These are phyloP conservation scores for Potentilla sterilis DNA, from an alignment of 306 rosid genomes.

Conservation along the genomic window DNA sequence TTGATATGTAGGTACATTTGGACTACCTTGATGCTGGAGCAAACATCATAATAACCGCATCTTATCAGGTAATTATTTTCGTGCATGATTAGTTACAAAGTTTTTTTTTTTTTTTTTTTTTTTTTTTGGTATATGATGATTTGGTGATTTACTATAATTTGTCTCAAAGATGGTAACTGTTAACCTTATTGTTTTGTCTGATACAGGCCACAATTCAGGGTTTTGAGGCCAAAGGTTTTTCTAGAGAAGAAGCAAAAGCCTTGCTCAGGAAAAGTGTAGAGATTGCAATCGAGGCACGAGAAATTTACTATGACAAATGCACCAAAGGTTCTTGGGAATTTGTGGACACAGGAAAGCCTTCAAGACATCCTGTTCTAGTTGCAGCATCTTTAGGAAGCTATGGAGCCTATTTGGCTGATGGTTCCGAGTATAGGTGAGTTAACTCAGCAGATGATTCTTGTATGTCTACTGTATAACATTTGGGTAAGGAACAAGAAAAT, in stretches of 20 bases:
- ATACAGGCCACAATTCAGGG: slow-evolving; percentile 86
- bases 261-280: slow-evolving; percentile 75
- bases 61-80: slow-evolving; percentile 71
- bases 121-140: neutral
- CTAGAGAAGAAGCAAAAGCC: slow-evolving; percentile 59
- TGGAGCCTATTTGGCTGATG: slow-evolving; percentile 83
- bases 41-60: slow-evolving; percentile 72
- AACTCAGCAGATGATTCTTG: neutral
- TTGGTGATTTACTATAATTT: neutral
- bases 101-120: no score
- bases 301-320: slow-evolving; percentile 56
- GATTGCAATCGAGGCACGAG: slow-evolving; percentile 72
- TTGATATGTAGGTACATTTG: slow-evolving; percentile 65
- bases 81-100: neutral
- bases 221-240: slow-evolving; percentile 78
- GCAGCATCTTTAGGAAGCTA: slow-evolving; percentile 97
- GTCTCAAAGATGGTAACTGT: neutral
- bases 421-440: slow-evolving; percentile 58
- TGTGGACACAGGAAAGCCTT: slow-evolving; percentile 26
- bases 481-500: neutral
- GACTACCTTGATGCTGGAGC: slow-evolving; percentile 95
- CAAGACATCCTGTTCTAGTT: slow-evolving; percentile 52
- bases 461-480: neutral
- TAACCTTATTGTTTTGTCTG: neutral
- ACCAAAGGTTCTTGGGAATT: slow-evolving; percentile 58